phyloP scores from a whole-genome alignment of 192 early-diverging fungal species.

The Coemansia sp. region DNA sequence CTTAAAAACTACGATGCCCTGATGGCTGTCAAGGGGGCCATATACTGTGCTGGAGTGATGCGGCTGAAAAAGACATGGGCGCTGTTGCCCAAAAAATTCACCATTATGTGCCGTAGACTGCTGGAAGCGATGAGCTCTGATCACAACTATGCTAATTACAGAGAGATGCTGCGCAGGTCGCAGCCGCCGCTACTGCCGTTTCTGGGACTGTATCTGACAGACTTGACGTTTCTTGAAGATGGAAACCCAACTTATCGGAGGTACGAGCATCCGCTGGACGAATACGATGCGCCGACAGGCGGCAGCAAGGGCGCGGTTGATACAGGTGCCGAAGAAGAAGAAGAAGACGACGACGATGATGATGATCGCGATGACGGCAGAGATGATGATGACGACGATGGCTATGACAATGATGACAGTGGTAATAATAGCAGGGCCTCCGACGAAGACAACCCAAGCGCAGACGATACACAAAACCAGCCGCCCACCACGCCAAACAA shows the following conservation, averaged over 20 bases:
- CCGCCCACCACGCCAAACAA: neutral
- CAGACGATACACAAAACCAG: neutral
- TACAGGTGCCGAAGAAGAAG: neutral
- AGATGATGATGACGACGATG: neutral
- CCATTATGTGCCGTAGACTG: constrained; percentile 62
- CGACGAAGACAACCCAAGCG: neutral
- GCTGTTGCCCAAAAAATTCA: constrained; percentile 67
- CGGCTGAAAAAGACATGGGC: constrained; percentile 73
- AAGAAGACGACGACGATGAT: neutral
- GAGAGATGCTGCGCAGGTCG: constrained; percentile 51
- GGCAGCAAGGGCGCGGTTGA: neutral
- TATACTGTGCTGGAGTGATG: constrained; percentile 72
- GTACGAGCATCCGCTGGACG: constrained; percentile 20
- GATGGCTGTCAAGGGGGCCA: constrained; percentile 77
- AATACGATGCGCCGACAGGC: neutral
- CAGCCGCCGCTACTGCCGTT: constrained; percentile 74
- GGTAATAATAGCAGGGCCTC: neutral
- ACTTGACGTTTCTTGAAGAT: constrained; percentile 84
- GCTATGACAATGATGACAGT: neutral
- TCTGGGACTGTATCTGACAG: constrained; percentile 77
- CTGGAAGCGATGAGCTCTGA: constrained; percentile 62
- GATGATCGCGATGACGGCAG: neutral
- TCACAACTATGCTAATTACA: constrained; percentile 67
- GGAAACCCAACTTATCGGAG: constrained; percentile 71
- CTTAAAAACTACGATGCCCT: constrained; percentile 73